A percentile compares a stretch with the other conserved stretches of the same genome.
Evolutionary conservation across 495 filamentous ascomycete species (phyloP).

Genomic region (Stereocaulon alpinum): DNA sequence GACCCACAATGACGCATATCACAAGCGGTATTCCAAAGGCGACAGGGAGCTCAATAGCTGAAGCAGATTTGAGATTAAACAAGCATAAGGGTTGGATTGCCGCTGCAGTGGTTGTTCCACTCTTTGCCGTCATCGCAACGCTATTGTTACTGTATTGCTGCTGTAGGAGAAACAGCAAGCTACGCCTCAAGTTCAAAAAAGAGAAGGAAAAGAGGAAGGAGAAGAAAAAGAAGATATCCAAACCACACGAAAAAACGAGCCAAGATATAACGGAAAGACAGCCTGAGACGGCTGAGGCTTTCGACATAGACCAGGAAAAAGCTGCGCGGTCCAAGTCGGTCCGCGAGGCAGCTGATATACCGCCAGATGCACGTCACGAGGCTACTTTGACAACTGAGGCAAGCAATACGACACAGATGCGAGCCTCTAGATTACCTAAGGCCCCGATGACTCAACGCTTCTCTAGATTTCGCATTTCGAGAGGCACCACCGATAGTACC

Average conservation of each 20-base stretch:
- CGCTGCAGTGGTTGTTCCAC: conserved; percentile 35
- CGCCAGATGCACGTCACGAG: background rate
- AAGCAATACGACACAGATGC: background rate
- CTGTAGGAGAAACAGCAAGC: conserved; percentile 28
- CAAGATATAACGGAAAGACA: background rate
- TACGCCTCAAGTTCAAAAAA: background rate
- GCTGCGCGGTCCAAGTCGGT: background rate
- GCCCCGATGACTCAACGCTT: conserved; percentile 8
- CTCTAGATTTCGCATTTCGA: conserved; percentile 10
- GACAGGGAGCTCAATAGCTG: background rate
- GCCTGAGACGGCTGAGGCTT: background rate
- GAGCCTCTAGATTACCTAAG: conserved; percentile 11
- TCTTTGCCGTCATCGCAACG: conserved; percentile 28
- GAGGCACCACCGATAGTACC: background rate
- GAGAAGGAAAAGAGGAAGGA: conserved; percentile 4
- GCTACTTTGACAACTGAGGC: background rate
- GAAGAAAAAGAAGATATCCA: conserved; percentile 8
- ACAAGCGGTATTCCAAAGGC: background rate
- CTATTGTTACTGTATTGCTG: conserved; percentile 36
- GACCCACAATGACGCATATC: background rate
- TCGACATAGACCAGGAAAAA: background rate
- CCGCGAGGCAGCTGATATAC: background rate
- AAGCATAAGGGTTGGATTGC: conserved; percentile 35
- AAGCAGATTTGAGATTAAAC: conserved; percentile 7
- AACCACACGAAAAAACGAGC: background rate